Base-by-base conservation (phyloP, 768 basidiomycete genomes). In the Russula brevipes region DNA sequence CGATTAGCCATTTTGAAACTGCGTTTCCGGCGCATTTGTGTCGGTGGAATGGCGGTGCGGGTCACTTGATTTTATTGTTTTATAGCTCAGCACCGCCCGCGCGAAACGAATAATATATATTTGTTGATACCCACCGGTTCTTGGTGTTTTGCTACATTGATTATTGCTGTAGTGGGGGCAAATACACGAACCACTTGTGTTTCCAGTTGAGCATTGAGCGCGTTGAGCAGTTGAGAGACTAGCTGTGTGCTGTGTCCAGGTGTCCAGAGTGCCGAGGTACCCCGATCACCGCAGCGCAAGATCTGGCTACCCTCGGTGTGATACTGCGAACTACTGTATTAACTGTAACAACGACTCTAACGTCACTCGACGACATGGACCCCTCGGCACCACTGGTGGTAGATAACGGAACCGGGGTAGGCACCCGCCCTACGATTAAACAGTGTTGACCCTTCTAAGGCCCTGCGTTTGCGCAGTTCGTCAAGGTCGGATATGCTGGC, bases 361-460 rank as follows among this genome's bases (percentile, higher is more conserved):
- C 42, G 42, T 14, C 38, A 7, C 38, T 7, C 45, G n/a, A 38
- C 30, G 45, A 16, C 39, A 76, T 77, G 76, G 76, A 77, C 66
- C 71, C 74, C 10, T 73, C 72, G 59, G 65, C 73, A 33, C 79
- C 79, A 36, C 64, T 85, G 51, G 83, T 85, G 36, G 83, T 85
- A 60, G 84, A 85, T 71, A 85, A 85, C 67, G 84, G 84, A 69
- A 86, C 84, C n/a, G 84, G 84, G 24, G 83, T 84, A 69, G 70
- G 82, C 50, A 38, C 7, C 12, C 31, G 14, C 31, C 53, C 17
- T 46, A 39, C 24, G 16, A 38, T 33, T 36, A 10, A 39, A 30
- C 30, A 19, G 41, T 36, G 42, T 57, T 41, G 19, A 24, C 31
- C 45, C 36, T 17, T 7, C 55, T 58, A 30, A 61, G 36, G 54